Conservation (phyloP, 1,284 basidiomycete genomes). For the Fomitiporia mediterranea region DNA sequence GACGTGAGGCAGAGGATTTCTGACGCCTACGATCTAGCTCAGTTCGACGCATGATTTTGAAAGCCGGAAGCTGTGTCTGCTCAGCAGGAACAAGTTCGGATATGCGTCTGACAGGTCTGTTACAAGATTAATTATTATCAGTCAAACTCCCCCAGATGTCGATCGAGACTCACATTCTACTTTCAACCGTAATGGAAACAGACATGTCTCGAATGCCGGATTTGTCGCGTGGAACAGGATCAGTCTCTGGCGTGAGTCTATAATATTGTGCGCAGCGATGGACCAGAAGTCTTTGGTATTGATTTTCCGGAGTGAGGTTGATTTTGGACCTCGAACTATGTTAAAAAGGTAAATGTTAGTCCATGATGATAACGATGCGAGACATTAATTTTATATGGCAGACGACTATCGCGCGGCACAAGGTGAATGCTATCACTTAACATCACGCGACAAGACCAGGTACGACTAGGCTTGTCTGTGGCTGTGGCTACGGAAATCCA, state of each 20-base stretch:
- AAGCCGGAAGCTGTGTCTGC: slow-evolving; percentile 58
- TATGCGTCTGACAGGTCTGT: slow-evolving; percentile 51
- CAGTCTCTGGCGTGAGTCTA: slow-evolving; percentile 60
- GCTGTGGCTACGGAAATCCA: no score
- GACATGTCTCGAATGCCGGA: slow-evolving; percentile 46
- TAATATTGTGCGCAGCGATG: slow-evolving; percentile 80
- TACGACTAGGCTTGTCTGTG: no score
- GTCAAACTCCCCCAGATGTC: slow-evolving; percentile 10
- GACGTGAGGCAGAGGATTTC: slow-evolving; percentile 50
- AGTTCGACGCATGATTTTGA: slow-evolving; percentile 78
- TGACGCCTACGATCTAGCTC: slow-evolving; percentile 44
- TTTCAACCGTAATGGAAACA: slow-evolving; percentile 53
- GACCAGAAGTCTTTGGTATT: slow-evolving; percentile 77
- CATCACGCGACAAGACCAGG: no score
- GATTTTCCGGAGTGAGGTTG: slow-evolving; percentile 60
- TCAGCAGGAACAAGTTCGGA: slow-evolving; percentile 77
- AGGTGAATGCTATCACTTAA: no score
- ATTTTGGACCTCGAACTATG: slow-evolving; percentile 45
- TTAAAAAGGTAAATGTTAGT: neutral
- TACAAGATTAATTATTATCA: slow-evolving; percentile 18
- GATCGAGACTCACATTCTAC: slow-evolving; percentile 59
- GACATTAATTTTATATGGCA: no score
- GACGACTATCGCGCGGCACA: no score
- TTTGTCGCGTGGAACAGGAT: slow-evolving; percentile 59
- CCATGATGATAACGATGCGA: neutral